Base-by-base conservation (phyloP, 345 rosid species). In the Jatropha curcas region DNA sequence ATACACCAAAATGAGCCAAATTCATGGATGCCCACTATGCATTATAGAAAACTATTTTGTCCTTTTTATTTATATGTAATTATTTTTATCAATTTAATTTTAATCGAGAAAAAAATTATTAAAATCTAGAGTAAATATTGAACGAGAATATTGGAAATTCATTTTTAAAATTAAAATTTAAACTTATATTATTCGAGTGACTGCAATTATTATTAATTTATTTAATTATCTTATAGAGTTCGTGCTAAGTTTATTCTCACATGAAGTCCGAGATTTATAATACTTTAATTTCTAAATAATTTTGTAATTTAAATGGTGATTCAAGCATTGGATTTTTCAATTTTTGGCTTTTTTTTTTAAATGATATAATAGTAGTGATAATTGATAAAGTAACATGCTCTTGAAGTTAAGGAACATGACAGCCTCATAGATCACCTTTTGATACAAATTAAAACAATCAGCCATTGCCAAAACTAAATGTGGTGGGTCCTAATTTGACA, bases 401-500 rank as follows among this genome's bases (percentile, higher is more conserved):
- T 0, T 7, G 22, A 43, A 56, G 22, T 43, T 56, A 13, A n/a
- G n/a, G 30, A 55, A 24, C 35, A 11, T 30, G 76, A 57, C 43
- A 34, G 41, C 27, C 52, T 1, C 10, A 20, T 60, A n/a, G 12
- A 53, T 34, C 37, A 4, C 30, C 70, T 0, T 22, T 30, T 0
- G 65, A 72, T 74, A 63, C n/a, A 14, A 4, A 78, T 31, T 70
- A 43, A 71, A 56, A 59, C 66, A 70, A 4, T 39, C 56, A 75
- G 57, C 63, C 52, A 52, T 46, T n/a, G 46, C 63, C 19, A 60
- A 72, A 57, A 28, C 58, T 11, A 19, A 0, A 34, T 50, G 4
- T 20, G 27, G 80, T 78, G 85, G 90, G 87, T n/a, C 82, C 87
- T 37, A 20, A 0, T 31, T 68, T 56, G 59, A 83, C 57, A 62